Evolutionary conservation across 108 stramenopile species (phyloP).

Genomic region (Cyclotella cryptica): DNA sequence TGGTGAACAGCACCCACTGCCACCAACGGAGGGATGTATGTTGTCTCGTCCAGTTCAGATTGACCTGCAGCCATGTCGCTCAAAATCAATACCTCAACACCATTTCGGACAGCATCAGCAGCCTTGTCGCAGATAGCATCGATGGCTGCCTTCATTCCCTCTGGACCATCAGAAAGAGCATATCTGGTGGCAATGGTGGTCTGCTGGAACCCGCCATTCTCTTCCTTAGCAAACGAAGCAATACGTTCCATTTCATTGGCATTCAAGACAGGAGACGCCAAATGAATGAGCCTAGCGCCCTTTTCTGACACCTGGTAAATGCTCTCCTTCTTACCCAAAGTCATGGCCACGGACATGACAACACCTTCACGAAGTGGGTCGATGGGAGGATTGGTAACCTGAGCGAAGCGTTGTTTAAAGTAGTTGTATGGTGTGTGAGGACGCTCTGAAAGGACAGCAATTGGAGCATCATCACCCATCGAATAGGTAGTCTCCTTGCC

Average conservation of each 20-base stretch:
- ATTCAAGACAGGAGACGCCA: slow-evolving; percentile 85
- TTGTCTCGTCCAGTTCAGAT: slow-evolving; percentile 63
- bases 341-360: slow-evolving; percentile 97
- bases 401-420: slow-evolving; percentile 97
- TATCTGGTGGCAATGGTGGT: slow-evolving; percentile 88
- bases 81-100: slow-evolving; percentile 91
- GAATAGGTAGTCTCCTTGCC: slow-evolving; percentile 97
- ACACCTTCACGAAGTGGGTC: slow-evolving; percentile 96
- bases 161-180: slow-evolving; percentile 77
- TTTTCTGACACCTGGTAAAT: slow-evolving; percentile 91
- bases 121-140: slow-evolving; percentile 88
- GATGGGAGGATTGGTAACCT: slow-evolving; percentile 99
- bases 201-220: slow-evolving; percentile 85
- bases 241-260: slow-evolving; percentile 77
- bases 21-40: slow-evolving; percentile 92
- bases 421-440: slow-evolving; percentile 95
- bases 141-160: slow-evolving; percentile 84
- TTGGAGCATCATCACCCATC: slow-evolving; percentile 98
- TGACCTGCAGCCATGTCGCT: slow-evolving; percentile 83
- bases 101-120: slow-evolving; percentile 78
- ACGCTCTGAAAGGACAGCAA: slow-evolving; percentile 88
- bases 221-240: slow-evolving; percentile 54
- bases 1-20: slow-evolving; percentile 98
- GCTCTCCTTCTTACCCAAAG: slow-evolving; percentile 93
- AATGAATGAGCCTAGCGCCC: slow-evolving; percentile 85